Percentiles rank a stretch among this genome's conserved stretches.
Evolutionary conservation across 2,329 filamentous ascomycete species (phyloP).

Genomic region (Venturiaceae sp.): DNA sequence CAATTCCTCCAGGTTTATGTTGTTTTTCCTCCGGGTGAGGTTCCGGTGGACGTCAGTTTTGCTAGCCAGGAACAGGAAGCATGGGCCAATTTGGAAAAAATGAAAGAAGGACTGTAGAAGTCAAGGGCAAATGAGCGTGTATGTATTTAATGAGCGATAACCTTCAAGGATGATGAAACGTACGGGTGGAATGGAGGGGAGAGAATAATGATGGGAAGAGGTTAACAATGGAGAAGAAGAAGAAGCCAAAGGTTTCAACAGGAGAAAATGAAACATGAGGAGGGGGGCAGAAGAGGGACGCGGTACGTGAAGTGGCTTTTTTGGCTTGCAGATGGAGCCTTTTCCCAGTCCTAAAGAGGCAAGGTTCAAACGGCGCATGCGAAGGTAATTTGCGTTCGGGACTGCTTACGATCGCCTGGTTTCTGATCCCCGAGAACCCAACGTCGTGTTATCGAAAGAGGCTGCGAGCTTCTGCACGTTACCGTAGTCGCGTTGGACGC

Average conservation of each 20-base stretch:
- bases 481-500: neutral
- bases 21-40: neutral
- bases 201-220: neutral
- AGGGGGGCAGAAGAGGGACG: neutral
- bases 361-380: neutral
- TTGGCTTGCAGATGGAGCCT: too few relatives aligned
- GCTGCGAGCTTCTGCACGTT: neutral
- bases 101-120: neutral
- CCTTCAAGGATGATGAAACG: neutral
- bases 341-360: neutral
- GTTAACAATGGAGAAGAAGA: neutral
- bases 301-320: neutral
- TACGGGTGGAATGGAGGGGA: neutral
- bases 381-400: neutral
- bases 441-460: neutral
- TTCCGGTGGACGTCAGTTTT: neutral
- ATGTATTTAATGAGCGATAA: neutral
- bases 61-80: neutral
- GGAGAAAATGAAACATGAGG: neutral
- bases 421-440: neutral
- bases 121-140: neutral
- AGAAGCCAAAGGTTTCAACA: neutral
- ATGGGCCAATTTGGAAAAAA: neutral
- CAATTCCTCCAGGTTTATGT: neutral
- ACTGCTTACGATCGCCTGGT: neutral